A percentile compares a stretch with the other conserved stretches of the same genome.
These are phyloP conservation scores for Mycosarcoma maydis DNA, from an alignment of 1,284 basidiomycete species.

Conservation along the genomic window DNA sequence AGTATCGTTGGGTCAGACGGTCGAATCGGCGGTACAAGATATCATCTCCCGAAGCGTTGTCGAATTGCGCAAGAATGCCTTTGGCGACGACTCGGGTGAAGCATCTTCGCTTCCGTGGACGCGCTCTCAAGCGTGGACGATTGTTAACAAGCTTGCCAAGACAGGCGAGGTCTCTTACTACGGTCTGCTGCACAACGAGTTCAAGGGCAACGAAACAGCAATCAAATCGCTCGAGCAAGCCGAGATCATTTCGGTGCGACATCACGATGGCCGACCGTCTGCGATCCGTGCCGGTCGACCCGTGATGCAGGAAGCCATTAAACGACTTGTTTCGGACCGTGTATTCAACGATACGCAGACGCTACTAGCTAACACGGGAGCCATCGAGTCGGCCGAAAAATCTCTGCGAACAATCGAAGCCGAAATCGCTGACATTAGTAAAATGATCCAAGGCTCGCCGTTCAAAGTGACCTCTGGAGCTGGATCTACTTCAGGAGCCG, in stretches of 20 bases:
- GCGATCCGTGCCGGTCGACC: constrained; percentile 88
- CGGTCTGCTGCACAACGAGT: constrained; percentile 82
- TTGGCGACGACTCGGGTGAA: constrained; percentile 88
- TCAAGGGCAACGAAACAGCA: constrained; percentile 87
- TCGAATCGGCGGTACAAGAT: constrained; percentile 55
- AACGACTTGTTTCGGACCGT: constrained; percentile 79
- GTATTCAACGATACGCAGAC: constrained; percentile 85
- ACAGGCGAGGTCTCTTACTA: constrained; percentile 83
- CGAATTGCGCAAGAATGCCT: constrained; percentile 88
- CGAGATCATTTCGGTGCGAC: constrained; percentile 84
- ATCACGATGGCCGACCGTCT: constrained; percentile 83
- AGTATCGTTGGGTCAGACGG: constrained; percentile 52
- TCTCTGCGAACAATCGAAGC: constrained; percentile 78
- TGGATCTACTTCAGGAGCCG: constrained; percentile 19
- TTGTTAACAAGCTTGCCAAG: constrained; percentile 79
- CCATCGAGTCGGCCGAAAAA: constrained; percentile 76
- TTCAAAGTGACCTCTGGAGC: constrained; percentile 59
- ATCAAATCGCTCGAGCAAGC: constrained; percentile 87
- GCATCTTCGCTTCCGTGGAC: constrained; percentile 84
- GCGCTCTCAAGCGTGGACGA: constrained; percentile 85
- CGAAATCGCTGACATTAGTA: constrained; percentile 72
- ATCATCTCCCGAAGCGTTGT: constrained; percentile 77
- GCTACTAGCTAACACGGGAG: constrained; percentile 69
- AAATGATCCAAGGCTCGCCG: constrained; percentile 62
- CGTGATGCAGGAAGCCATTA: constrained; percentile 85